Evolutionary conservation across 2,329 filamentous ascomycete genomes (phyloP).

Genomic region (Berkeleyomyces basicola): DNA sequence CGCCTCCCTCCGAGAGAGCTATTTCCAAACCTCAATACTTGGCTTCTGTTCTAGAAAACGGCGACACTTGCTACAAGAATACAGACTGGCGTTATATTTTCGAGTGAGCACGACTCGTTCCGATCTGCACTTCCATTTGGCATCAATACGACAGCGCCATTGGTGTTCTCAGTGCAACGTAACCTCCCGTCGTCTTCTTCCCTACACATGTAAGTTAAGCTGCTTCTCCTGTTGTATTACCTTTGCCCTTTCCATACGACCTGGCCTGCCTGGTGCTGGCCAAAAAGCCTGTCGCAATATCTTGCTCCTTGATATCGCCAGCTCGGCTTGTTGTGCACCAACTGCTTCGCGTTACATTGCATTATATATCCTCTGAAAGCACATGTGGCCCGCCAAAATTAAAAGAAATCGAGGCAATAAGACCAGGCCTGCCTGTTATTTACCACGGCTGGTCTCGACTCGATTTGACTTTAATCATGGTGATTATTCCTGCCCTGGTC

Average conservation of each 20-base stretch:
- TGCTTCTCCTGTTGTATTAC: not conserved
- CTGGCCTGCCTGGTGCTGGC: not conserved
- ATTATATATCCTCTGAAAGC: not conserved
- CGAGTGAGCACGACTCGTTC: too few species aligned
- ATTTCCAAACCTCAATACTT: not conserved
- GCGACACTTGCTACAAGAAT: not conserved
- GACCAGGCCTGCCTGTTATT: not conserved
- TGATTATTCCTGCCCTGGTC: constrained; percentile 1
- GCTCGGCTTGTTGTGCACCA: not conserved
- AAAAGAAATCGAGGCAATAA: not conserved
- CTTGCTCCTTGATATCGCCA: not conserved
- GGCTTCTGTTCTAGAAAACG: not conserved
- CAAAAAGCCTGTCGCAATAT: not conserved
- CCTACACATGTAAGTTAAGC: not conserved
- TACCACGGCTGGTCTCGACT: not conserved
- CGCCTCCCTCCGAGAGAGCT: not conserved
- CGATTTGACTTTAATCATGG: not conserved
- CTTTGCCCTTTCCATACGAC: not conserved
- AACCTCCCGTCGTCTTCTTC: not conserved
- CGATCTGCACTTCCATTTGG: not conserved
- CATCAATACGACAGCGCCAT: not conserved
- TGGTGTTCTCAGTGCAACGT: not conserved
- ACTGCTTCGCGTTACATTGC: not conserved
- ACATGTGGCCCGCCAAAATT: constrained; percentile 4
- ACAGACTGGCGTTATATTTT: too few species aligned